These are phyloP conservation scores for Cnidoscolus chayamansa DNA, from an alignment of 441 rosid genomes.

Conservation along the genomic window DNA sequence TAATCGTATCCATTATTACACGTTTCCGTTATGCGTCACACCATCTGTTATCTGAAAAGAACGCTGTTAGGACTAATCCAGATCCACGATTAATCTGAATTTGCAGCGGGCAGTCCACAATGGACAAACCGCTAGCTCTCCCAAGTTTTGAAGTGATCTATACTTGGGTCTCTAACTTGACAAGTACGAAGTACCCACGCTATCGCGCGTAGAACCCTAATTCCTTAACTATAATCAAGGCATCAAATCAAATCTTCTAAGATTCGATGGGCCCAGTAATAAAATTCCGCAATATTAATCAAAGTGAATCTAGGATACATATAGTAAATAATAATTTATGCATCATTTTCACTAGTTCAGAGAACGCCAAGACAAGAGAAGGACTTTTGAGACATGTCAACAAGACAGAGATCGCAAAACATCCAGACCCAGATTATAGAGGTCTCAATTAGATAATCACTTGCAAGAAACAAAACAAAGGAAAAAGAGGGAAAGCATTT, in stretches of 20 bases:
- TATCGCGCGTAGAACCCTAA: not conserved
- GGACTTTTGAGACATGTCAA: not conserved
- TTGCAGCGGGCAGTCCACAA: no score
- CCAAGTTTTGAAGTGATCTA: no score
- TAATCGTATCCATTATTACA: no score
- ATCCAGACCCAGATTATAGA: constrained; percentile 4
- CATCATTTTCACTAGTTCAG: no score
- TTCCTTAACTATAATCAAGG: not conserved
- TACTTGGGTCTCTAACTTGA: no score
- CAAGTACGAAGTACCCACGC: no score
- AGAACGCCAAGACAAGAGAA: not conserved
- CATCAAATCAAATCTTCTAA: constrained; percentile 1
- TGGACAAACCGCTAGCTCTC: no score
- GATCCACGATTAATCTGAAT: no score
- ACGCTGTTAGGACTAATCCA: no score
- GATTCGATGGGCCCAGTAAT: constrained; percentile 2
- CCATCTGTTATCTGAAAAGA: no score
- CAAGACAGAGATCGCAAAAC: not conserved
- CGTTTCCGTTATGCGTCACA: no score
- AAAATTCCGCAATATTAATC: not conserved
- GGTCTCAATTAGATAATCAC: not conserved
- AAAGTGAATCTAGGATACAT: not conserved
- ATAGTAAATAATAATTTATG: not conserved
- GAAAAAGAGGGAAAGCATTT: not conserved
- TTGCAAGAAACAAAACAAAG: not conserved